These are phyloP conservation scores for Phytophthora citricola DNA, from an alignment of 352 stramenopile genomes.

Conservation along the genomic window DNA sequence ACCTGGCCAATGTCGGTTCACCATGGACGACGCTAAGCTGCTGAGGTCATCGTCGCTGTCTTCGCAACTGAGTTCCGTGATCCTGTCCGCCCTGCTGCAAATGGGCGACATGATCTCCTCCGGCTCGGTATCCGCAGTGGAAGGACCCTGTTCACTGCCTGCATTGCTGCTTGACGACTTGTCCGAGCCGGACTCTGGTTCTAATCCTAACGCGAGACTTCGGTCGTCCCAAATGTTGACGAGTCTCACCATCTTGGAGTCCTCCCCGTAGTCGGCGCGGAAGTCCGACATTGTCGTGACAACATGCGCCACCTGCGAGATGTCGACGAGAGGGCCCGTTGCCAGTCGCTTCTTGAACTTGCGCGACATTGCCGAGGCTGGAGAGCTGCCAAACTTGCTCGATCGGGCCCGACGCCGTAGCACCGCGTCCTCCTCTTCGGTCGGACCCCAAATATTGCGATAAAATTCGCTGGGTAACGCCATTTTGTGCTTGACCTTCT, in stretches of 20 bases:
- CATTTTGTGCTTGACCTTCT: slow-evolving; percentile 46
- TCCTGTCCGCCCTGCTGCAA: slow-evolving; percentile 44
- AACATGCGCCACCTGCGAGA: slow-evolving; percentile 75
- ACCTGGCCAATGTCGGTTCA: slow-evolving; percentile 22
- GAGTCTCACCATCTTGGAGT: slow-evolving; percentile 20
- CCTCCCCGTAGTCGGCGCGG: slow-evolving; percentile 66
- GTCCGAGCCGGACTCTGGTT: slow-evolving; percentile 5
- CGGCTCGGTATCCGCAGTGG: slow-evolving; percentile 41
- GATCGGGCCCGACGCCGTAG: slow-evolving; percentile 27
- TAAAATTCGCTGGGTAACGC: slow-evolving; percentile 60
- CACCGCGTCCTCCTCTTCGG: slow-evolving; percentile 38
- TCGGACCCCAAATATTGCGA: slow-evolving; percentile 60
- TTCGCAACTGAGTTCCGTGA: slow-evolving; percentile 56
- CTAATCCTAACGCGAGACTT: slow-evolving; percentile 33
- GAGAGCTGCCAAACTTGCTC: slow-evolving; percentile 22
- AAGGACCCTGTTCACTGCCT: slow-evolving; percentile 27
- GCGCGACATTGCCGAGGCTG: slow-evolving; percentile 25
- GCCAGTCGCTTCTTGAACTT: slow-evolving; percentile 48
- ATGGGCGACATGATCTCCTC: slow-evolving; percentile 57
- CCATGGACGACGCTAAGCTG: slow-evolving; percentile 24
- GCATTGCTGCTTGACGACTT: slow-evolving; percentile 12
- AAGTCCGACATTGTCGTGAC: slow-evolving; percentile 76
- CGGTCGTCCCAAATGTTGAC: slow-evolving; percentile 70
- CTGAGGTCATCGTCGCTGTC: slow-evolving; percentile 46
- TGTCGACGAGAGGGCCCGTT: slow-evolving; percentile 60